Conservation (phyloP, 768 basidiomycete species). For the Zangia roseola region DNA sequence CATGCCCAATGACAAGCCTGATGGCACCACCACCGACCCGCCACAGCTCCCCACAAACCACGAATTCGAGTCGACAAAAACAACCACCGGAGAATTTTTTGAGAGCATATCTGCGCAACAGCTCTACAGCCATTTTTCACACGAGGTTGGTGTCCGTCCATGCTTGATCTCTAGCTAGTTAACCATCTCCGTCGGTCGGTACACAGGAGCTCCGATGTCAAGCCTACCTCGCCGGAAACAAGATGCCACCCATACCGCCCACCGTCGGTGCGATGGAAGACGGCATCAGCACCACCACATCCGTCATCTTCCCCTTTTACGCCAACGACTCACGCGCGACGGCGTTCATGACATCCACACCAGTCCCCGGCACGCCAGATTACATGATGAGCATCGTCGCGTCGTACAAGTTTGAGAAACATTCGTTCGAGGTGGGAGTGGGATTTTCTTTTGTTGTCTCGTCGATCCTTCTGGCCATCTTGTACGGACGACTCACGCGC, state of each 20-base stretch:
- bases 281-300: not conserved
- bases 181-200: slow-evolving; percentile 14
- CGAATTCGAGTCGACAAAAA: slow-evolving; percentile 28
- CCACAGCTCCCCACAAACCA: slow-evolving; percentile 20
- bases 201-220: slow-evolving; percentile 43
- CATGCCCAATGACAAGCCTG: slow-evolving; percentile 4
- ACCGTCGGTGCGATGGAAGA: not conserved
- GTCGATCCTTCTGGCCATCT: not conserved
- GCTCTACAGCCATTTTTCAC: slow-evolving; percentile 36
- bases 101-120: slow-evolving; percentile 42
- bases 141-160: slow-evolving; percentile 41
- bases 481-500: not conserved
- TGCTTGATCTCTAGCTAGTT: slow-evolving; percentile 10
- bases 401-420: slow-evolving; percentile 38
- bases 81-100: slow-evolving; percentile 24
- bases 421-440: slow-evolving; percentile 47
- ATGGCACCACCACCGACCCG: not conserved
- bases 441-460: too few relatives aligned
- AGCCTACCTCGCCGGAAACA: slow-evolving; percentile 42
- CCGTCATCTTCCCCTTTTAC: slow-evolving; percentile 19
- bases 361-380: slow-evolving; percentile 24
- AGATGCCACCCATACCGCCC: slow-evolving; percentile 10
- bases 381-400: slow-evolving; percentile 37
- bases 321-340: slow-evolving; percentile 23
- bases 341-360: slow-evolving; percentile 17